Conservation (phyloP, 495 filamentous ascomycete species). For the Penicillium pulvis region DNA sequence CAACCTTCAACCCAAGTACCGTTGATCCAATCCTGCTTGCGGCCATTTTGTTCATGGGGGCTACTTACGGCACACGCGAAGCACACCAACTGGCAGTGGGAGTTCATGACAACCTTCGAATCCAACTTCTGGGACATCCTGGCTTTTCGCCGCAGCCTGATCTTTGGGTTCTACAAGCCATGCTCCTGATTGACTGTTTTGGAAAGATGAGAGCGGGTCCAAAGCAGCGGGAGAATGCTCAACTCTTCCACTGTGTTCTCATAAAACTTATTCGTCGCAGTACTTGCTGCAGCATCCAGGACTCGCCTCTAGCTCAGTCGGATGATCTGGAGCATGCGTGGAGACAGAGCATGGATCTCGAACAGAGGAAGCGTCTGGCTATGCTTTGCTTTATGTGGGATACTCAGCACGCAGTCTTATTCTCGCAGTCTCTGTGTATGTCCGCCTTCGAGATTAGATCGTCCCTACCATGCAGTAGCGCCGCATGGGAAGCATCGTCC, state of each 20-base stretch:
- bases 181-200: constrained; percentile 61
- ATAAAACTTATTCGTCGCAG: constrained; percentile 61
- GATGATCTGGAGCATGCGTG: constrained; percentile 43
- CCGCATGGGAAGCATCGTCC: constrained; percentile 53
- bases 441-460: constrained; percentile 57
- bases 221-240: constrained; percentile 56
- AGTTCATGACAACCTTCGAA: constrained; percentile 50
- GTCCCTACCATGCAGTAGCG: constrained; percentile 46
- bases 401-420: constrained; percentile 57
- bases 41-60: constrained; percentile 54
- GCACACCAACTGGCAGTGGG: constrained; percentile 56
- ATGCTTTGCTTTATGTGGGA: constrained; percentile 64
- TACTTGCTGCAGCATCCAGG: constrained; percentile 48
- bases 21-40: constrained; percentile 51
- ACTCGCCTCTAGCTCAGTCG: constrained; percentile 30
- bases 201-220: constrained; percentile 58
- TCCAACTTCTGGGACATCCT: constrained; percentile 42
- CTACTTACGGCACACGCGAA: constrained; percentile 56
- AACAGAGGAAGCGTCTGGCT: constrained; percentile 56
- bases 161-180: constrained; percentile 57
- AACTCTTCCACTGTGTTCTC: constrained; percentile 58
- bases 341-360: constrained; percentile 50
- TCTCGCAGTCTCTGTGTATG: constrained; percentile 61
- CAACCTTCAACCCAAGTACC: constrained; percentile 51
- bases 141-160: constrained; percentile 51